A percentile compares a stretch with the other conserved stretches of the same genome.
phyloP scores from a whole-genome alignment of 2,329 filamentous ascomycete species.

The Madurella fahalii region DNA sequence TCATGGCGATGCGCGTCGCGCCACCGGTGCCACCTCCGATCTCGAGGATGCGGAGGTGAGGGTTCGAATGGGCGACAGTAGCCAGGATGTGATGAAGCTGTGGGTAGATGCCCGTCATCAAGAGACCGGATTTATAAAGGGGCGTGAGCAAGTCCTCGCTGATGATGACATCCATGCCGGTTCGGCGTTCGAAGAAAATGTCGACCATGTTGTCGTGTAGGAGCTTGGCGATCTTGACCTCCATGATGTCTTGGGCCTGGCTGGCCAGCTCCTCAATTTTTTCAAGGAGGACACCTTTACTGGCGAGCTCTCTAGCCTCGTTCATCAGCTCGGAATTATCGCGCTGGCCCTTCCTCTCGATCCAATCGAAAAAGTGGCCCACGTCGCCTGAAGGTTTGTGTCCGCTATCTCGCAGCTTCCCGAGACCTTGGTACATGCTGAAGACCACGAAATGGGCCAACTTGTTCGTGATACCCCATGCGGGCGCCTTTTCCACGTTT shows the following conservation, averaged over 20 bases:
- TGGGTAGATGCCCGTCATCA: conserved; percentile 18
- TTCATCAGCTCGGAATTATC: conserved; percentile 5
- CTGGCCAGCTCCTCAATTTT: conserved; percentile 1
- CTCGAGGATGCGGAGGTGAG: conserved; percentile 1
- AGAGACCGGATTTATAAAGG: conserved; percentile 19
- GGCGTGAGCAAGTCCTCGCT: conserved; percentile 16
- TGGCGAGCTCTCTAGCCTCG: conserved; percentile 1
- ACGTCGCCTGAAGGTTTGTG: conserved; percentile 3
- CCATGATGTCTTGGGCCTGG: conserved; percentile 1
- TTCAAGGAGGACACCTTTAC: not conserved
- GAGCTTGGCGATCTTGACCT: conserved; percentile 2
- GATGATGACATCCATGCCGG: conserved; percentile 10
- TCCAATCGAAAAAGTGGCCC: conserved; percentile 5
- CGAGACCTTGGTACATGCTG: conserved; percentile 2
- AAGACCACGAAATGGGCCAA: conserved; percentile 1
- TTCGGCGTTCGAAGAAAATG: conserved; percentile 19
- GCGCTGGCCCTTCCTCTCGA: not conserved
- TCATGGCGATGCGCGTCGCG: conserved; percentile 3
- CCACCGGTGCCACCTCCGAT: conserved; percentile 6
- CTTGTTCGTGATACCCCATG: conserved; percentile 6
- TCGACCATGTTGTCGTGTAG: conserved; percentile 18
- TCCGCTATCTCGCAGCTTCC: not conserved
- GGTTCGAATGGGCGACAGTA: conserved; percentile 1
- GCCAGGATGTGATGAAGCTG: conserved; percentile 13
- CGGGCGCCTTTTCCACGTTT: conserved; percentile 8